Evolutionary conservation across 345 rosid genomes (phyloP).

Genomic region (Luvunga scandens): DNA sequence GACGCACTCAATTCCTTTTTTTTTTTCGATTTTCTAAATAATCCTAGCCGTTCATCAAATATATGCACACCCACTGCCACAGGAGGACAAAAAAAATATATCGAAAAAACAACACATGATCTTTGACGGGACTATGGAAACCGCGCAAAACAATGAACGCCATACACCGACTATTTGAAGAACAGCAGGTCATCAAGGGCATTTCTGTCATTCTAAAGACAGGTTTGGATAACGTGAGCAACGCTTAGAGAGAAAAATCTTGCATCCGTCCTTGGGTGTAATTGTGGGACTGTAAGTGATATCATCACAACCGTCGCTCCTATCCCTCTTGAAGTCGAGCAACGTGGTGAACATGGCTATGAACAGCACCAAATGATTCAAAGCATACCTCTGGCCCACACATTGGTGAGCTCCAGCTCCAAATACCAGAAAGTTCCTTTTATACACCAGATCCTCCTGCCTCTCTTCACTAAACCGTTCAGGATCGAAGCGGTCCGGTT

Average conservation of each 20-base stretch:
- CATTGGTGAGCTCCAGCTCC: slow-evolving; percentile 94
- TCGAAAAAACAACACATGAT: background rate
- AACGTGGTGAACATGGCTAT: slow-evolving; percentile 62
- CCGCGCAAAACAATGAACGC: background rate
- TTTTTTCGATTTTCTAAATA: background rate
- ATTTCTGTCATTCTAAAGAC: slow-evolving; percentile 22
- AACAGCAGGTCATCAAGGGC: background rate
- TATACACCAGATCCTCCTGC: slow-evolving; percentile 54
- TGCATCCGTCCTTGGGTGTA: slow-evolving; percentile 77
- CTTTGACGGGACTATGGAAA: background rate
- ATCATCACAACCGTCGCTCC: slow-evolving; percentile 69
- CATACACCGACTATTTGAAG: background rate
- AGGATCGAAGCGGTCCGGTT: slow-evolving; percentile 73
- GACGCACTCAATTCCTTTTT: background rate
- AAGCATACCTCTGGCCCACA: slow-evolving; percentile 85
- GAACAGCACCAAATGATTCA: slow-evolving; percentile 74
- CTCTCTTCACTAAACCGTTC: slow-evolving; percentile 66
- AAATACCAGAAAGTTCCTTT: slow-evolving; percentile 60
- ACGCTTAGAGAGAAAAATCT: slow-evolving; percentile 50
- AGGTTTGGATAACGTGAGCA: slow-evolving; percentile 38
- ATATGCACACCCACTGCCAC: background rate
- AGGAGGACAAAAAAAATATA: background rate
- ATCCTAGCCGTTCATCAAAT: background rate
- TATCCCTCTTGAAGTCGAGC: slow-evolving; percentile 53
- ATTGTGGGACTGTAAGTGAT: slow-evolving; percentile 75